Percentiles rank a stretch among this genome's conserved stretches.
Evolutionary conservation across 108 stramenopile species (phyloP).

Genomic region (Pseudonitzschia multiseries): DNA sequence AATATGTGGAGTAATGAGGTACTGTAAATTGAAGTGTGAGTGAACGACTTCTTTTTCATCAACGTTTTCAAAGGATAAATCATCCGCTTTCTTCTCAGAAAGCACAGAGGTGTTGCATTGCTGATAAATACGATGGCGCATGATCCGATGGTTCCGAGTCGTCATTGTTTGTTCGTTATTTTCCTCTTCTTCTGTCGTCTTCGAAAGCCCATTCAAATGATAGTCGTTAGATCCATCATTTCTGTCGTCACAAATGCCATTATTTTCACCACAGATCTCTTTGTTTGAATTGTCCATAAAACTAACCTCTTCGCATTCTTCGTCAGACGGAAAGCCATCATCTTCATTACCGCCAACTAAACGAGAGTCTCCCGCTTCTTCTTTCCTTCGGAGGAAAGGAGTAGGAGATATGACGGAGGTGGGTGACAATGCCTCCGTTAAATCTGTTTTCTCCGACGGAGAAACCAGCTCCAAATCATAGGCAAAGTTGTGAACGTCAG

Average conservation of each 20-base stretch:
- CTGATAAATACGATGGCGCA: too few relatives aligned
- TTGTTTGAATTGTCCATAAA: not conserved
- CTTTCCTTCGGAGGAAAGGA: constrained; percentile 1
- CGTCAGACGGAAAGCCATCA: constrained; percentile 1
- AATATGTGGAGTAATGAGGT: not conserved
- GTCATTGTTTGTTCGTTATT: too few relatives aligned
- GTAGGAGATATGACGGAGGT: constrained; percentile 12
- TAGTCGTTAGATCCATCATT: too few relatives aligned
- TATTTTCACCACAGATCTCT: too few relatives aligned
- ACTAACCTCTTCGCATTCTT: not conserved
- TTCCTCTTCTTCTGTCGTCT: too few relatives aligned
- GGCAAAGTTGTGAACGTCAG: not conserved
- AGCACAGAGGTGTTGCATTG: too few relatives aligned
- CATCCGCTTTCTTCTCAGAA: too few relatives aligned
- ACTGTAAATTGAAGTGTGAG: not conserved
- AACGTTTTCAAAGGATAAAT: not conserved
- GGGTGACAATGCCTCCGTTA: constrained; percentile 19
- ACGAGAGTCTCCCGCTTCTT: not conserved
- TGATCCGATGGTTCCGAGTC: too few relatives aligned
- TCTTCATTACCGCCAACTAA: not conserved
- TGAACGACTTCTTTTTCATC: too few relatives aligned
- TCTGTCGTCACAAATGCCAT: too few relatives aligned
- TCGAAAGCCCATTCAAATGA: too few relatives aligned
- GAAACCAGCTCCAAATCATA: constrained; percentile 26
- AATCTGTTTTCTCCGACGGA: constrained; percentile 23